phyloP scores from a whole-genome alignment of 2,329 filamentous ascomycete genomes.

The Penicillium psychrosexuale region DNA sequence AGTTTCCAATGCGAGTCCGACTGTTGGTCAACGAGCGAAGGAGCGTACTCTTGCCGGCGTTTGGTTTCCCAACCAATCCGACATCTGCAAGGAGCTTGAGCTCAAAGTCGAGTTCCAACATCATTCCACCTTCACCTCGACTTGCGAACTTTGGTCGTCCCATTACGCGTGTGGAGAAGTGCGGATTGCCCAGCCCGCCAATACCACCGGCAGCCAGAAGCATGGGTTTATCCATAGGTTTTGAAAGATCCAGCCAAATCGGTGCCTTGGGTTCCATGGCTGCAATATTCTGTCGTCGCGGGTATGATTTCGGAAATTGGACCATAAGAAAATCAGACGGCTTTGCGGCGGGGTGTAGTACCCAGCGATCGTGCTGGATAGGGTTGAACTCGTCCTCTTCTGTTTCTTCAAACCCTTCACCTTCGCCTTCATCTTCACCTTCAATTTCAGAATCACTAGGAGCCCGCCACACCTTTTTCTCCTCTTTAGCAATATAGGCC shows the following conservation, averaged over 20 bases:
- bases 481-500: constrained; percentile 50
- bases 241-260: constrained; percentile 68
- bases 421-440: constrained; percentile 16
- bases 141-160: constrained; percentile 83
- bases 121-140: constrained; percentile 74
- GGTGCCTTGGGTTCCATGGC: constrained; percentile 70
- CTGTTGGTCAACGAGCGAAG: constrained; percentile 84
- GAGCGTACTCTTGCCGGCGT: constrained; percentile 93
- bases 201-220: constrained; percentile 83
- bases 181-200: constrained; percentile 88
- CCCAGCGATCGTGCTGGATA: constrained; percentile 67
- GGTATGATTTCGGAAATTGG: constrained; percentile 56
- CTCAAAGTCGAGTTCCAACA: constrained; percentile 78
- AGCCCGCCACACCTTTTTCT: constrained; percentile 22
- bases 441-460: constrained; percentile 3
- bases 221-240: constrained; percentile 77
- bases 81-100: constrained; percentile 94
- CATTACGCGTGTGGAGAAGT: constrained; percentile 76
- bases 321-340: constrained; percentile 64
- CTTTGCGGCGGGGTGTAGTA: constrained; percentile 77
- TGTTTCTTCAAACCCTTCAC: constrained; percentile 29
- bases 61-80: constrained; percentile 88
- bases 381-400: constrained; percentile 43
- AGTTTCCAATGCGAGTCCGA: constrained; percentile 82
- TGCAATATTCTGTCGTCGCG: constrained; percentile 56